phyloP scores from a whole-genome alignment of 2,329 filamentous ascomycete genomes.

The Phialophora verrucosa region DNA sequence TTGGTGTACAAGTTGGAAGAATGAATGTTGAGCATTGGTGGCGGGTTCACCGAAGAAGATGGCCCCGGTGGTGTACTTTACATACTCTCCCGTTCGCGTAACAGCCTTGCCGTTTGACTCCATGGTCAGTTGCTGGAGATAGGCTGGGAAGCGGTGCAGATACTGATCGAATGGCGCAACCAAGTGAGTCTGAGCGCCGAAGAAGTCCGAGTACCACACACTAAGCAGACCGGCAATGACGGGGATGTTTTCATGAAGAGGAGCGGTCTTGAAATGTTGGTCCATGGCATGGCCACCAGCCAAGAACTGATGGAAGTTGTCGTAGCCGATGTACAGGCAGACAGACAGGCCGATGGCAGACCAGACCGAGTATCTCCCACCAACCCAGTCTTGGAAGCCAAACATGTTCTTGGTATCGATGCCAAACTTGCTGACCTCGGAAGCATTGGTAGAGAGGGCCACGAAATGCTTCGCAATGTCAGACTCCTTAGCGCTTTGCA shows the following conservation, averaged over 20 bases:
- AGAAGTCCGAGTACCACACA: constrained; percentile 99
- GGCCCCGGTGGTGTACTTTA: constrained; percentile 96
- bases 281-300: constrained; percentile 96
- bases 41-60: constrained; percentile 98
- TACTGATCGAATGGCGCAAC: constrained; percentile 99
- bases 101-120: constrained; percentile 99
- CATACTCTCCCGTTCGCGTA: constrained; percentile 81
- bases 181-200: constrained; percentile 95
- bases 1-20: constrained; percentile 99
- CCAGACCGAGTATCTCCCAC: constrained; percentile 98
- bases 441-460: constrained; percentile 92
- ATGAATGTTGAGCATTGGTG: constrained; percentile 99
- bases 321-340: constrained; percentile 90
- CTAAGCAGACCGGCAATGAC: constrained; percentile 89
- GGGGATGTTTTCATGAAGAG: constrained; percentile 93
- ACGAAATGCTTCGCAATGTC: constrained; percentile 98
- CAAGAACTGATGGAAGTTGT: constrained; percentile 97
- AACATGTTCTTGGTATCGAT: constrained; percentile 99
- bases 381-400: constrained; percentile 97
- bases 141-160: constrained; percentile 97
- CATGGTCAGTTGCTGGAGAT: constrained; percentile 99
- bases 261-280: constrained; percentile 92
- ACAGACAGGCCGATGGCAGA: constrained; percentile 96
- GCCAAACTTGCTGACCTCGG: constrained; percentile 96
- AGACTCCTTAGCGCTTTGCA: constrained; percentile 78